Conservation (phyloP, 495 filamentous ascomycete genomes). For the Hypoxylon intermedium region DNA sequence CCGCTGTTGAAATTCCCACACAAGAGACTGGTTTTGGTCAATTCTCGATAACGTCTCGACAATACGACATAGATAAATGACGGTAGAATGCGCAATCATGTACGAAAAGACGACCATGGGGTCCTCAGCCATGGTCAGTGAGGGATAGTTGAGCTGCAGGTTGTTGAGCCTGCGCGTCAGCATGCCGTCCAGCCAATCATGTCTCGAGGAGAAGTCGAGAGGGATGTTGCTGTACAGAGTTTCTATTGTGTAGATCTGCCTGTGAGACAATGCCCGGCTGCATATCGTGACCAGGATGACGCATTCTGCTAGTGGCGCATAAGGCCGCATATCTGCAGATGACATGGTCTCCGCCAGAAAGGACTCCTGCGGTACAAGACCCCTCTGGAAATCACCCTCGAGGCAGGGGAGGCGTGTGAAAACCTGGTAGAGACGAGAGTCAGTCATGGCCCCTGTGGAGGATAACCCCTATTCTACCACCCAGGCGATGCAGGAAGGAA, state of each 20-base stretch:
- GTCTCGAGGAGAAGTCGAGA: slow-evolving; percentile 54
- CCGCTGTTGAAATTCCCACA: slow-evolving; percentile 45
- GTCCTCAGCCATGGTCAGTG: slow-evolving; percentile 47
- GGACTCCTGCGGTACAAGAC: slow-evolving; percentile 49
- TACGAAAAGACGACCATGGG: slow-evolving; percentile 54
- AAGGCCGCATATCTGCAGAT: slow-evolving; percentile 40
- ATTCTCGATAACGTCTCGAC: slow-evolving; percentile 33
- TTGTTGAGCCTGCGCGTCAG: slow-evolving; percentile 48
- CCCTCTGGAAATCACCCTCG: slow-evolving; percentile 60
- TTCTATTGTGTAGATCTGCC: slow-evolving; percentile 44
- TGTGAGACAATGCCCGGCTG: slow-evolving; percentile 55
- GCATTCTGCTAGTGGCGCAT: slow-evolving; percentile 57
- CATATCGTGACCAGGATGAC: slow-evolving; percentile 57
- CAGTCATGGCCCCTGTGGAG: not conserved
- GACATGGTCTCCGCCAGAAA: slow-evolving; percentile 56
- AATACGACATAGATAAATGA: slow-evolving; percentile 52
- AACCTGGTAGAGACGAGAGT: slow-evolving; percentile 35
- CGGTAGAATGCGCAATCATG: slow-evolving; percentile 54
- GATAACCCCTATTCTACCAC: not conserved
- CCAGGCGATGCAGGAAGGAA: not conserved
- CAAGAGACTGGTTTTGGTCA: slow-evolving; percentile 26
- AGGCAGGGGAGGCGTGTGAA: slow-evolving; percentile 56
- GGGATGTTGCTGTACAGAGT: slow-evolving; percentile 33
- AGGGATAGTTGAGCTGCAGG: slow-evolving; percentile 43
- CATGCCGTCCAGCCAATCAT: slow-evolving; percentile 58